These are phyloP conservation scores for Coemansia sp. DNA, from an alignment of 192 early-diverging fungal genomes.

Conservation along the genomic window DNA sequence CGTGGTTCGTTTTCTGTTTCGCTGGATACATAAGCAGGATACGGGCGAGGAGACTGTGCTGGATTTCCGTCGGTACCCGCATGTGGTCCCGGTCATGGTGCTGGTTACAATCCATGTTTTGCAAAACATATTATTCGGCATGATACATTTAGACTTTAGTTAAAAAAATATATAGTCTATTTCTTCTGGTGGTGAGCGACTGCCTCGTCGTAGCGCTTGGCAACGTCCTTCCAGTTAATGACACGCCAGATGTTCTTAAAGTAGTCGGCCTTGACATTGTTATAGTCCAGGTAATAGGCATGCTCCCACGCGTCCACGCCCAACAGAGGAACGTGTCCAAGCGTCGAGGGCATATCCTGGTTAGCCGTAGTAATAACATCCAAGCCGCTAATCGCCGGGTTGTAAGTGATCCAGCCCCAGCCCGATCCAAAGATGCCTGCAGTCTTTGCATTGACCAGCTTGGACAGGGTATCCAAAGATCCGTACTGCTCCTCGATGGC, in stretches of 20 bases:
- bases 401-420: slow-evolving; percentile 97
- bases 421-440: slow-evolving; percentile 89
- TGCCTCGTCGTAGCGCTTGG: slow-evolving; percentile 76
- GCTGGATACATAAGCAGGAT: slow-evolving; percentile 58
- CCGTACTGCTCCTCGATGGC: slow-evolving; percentile 86
- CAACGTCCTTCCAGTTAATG: slow-evolving; percentile 97
- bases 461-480: slow-evolving; percentile 75
- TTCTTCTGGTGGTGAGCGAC: slow-evolving; percentile 17
- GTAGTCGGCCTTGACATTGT: slow-evolving; percentile 97
- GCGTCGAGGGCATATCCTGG: slow-evolving; percentile 70
- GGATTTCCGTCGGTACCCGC: slow-evolving; percentile 69
- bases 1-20: slow-evolving; percentile 66
- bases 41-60: slow-evolving; percentile 65
- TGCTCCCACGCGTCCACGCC: slow-evolving; percentile 97
- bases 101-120: slow-evolving; percentile 73
- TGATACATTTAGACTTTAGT: slow-evolving; percentile 62
- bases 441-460: slow-evolving; percentile 75
- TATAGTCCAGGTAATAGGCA: slow-evolving; percentile 97
- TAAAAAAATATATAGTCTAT: slow-evolving; percentile 3
- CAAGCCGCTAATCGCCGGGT: slow-evolving; percentile 72
- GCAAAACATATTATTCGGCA: slow-evolving; percentile 69
- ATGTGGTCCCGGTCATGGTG: slow-evolving; percentile 66
- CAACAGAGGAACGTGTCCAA: slow-evolving; percentile 77
- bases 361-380: slow-evolving; percentile 88
- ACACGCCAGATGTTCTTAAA: slow-evolving; percentile 94